phyloP scores from a whole-genome alignment of 1,284 basidiomycete species.

The Cutaneotrichosporon sp. region DNA sequence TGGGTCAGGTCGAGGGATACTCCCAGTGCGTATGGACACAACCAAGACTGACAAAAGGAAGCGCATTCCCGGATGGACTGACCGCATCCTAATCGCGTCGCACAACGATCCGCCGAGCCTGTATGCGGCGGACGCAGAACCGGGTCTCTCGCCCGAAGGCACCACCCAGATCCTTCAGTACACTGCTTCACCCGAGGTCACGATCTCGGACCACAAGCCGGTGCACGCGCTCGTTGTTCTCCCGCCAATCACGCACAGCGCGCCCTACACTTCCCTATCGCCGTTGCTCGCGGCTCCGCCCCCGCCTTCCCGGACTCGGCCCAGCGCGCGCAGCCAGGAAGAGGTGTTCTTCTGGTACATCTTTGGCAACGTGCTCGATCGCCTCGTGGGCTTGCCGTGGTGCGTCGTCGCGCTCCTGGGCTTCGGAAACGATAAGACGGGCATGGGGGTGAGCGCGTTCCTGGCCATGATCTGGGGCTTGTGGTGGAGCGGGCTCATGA shows the following conservation, averaged over 20 bases:
- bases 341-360: conserved; percentile 31
- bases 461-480: conserved; percentile 47
- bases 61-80: conserved; percentile 89
- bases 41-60: conserved; percentile 55
- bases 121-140: conserved; percentile 29
- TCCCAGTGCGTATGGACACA: conserved; percentile 58
- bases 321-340: conserved; percentile 27
- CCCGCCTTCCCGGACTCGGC: conserved; percentile 30
- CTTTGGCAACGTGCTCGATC: conserved; percentile 40
- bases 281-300: conserved; percentile 38
- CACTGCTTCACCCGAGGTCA: conserved; percentile 43
- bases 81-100: conserved; percentile 84
- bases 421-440: conserved; percentile 40
- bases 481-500: conserved; percentile 42
- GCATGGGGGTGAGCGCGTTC: conserved; percentile 46
- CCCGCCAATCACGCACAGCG: conserved; percentile 33
- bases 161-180: conserved; percentile 43
- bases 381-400: conserved; percentile 47
- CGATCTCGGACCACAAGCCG: conserved; percentile 54
- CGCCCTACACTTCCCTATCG: conserved; percentile 35
- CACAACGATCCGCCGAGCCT: conserved; percentile 59
- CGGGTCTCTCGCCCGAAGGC: conserved; percentile 19
- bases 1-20: conserved; percentile 76
- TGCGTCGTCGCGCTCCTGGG: conserved; percentile 43
- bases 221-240: conserved; percentile 47